A percentile compares a stretch with the other conserved stretches of the same genome.
Evolutionary conservation across 2,329 filamentous ascomycete species (phyloP).

Genomic region (Pyricularia pennisetigena): DNA sequence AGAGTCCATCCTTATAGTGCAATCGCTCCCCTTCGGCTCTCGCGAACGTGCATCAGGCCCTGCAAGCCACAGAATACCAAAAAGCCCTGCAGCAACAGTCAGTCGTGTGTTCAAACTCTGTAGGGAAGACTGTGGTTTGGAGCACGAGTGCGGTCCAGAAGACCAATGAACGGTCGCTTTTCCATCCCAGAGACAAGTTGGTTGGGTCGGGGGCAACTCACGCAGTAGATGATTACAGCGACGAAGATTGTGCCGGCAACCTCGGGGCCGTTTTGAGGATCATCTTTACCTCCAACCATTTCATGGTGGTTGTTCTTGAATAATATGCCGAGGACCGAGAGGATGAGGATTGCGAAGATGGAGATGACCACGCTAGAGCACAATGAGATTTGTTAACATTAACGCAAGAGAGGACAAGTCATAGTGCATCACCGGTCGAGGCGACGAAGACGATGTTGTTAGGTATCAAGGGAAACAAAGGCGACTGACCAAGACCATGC

Average conservation of each 20-base stretch:
- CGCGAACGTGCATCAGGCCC: constrained; percentile 74
- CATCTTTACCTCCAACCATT: constrained; percentile 66
- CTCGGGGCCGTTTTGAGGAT: constrained; percentile 62
- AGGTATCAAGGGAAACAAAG: not conserved
- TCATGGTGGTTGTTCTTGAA: constrained; percentile 75
- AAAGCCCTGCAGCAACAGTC: constrained; percentile 52
- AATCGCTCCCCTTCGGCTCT: constrained; percentile 77
- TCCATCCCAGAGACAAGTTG: not conserved
- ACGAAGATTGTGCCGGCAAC: constrained; percentile 81
- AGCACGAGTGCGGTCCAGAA: not conserved
- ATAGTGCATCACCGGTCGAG: not conserved
- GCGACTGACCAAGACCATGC: constrained; percentile 82
- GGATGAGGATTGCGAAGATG: constrained; percentile 54
- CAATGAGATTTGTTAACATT: not conserved
- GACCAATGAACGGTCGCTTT: not conserved
- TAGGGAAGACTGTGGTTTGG: too few species aligned
- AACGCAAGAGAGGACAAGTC: not conserved
- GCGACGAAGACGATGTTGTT: not conserved
- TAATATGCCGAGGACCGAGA: constrained; percentile 56
- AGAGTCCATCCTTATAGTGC: constrained; percentile 38
- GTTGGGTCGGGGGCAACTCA: constrained; percentile 37
- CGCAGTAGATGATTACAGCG: constrained; percentile 79
- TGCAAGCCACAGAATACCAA: constrained; percentile 87
- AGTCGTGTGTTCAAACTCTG: not conserved
- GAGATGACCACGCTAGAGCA: constrained; percentile 61